phyloP scores from a whole-genome alignment of 768 basidiomycete species.

The Mycena chlorophos region DNA sequence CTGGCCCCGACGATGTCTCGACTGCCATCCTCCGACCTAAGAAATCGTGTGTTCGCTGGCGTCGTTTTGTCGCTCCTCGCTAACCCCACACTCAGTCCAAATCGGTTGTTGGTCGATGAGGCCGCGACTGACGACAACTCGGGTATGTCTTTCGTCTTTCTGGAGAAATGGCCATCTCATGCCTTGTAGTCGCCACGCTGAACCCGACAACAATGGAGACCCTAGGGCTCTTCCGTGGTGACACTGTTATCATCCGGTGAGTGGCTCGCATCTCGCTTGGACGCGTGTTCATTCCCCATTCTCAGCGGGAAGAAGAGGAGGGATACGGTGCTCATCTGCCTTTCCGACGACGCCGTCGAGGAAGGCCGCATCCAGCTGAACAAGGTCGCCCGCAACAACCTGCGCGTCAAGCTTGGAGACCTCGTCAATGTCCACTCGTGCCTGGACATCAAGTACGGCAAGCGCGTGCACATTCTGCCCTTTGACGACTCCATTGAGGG shows the following conservation, averaged over 20 bases:
- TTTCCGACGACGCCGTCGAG: slow-evolving; percentile 94
- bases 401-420: slow-evolving; percentile 96
- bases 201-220: slow-evolving; percentile 97
- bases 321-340: slow-evolving; percentile 95
- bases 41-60: slow-evolving; percentile 80
- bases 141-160: slow-evolving; percentile 46
- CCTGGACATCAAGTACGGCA: slow-evolving; percentile 98
- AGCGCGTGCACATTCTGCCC: slow-evolving; percentile 93
- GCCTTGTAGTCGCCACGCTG: slow-evolving; percentile 75
- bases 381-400: slow-evolving; percentile 99
- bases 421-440: slow-evolving; percentile 95
- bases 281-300: slow-evolving; percentile 2
- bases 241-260: slow-evolving; percentile 92
- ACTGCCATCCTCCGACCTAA: slow-evolving; percentile 96
- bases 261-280: slow-evolving; percentile 17
- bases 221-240: slow-evolving; percentile 91
- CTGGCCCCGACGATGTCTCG: slow-evolving; percentile 86
- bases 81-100: slow-evolving; percentile 61
- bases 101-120: slow-evolving; percentile 97
- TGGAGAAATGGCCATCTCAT: slow-evolving; percentile 18
- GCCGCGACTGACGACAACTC: slow-evolving; percentile 94
- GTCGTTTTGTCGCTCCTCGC: slow-evolving; percentile 7
- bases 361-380: slow-evolving; percentile 98
- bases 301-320: slow-evolving; percentile 93
- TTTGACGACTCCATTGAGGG: slow-evolving; percentile 99